A percentile compares a stretch with the other conserved stretches of the same genome.
These are phyloP conservation scores for Gomphus bonarii DNA, from an alignment of 1,284 basidiomycete genomes.

Conservation along the genomic window DNA sequence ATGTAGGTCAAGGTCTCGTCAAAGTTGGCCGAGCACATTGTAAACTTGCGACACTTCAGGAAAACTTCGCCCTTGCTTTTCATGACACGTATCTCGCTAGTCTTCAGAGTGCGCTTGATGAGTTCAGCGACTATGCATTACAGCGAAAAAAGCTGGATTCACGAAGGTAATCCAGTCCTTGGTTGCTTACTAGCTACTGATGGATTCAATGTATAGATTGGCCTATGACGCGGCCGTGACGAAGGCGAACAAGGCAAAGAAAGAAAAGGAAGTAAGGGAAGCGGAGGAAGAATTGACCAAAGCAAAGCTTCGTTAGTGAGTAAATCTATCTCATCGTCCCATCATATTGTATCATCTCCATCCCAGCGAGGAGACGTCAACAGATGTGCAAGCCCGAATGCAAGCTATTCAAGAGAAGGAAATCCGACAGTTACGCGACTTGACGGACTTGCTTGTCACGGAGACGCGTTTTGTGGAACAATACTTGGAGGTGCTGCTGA, in stretches of 20 bases:
- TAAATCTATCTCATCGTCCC: constrained; percentile 12
- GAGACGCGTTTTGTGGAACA: constrained; percentile 67
- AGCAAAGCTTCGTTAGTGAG: constrained; percentile 66
- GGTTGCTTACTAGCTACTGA: background rate
- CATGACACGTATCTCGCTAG: constrained; percentile 62
- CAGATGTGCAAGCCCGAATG: constrained; percentile 70
- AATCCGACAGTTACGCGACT: constrained; percentile 52
- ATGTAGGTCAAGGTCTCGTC: constrained; percentile 54
- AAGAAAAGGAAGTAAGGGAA: constrained; percentile 64
- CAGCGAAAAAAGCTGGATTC: constrained; percentile 75
- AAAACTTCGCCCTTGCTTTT: constrained; percentile 62
- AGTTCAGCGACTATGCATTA: constrained; percentile 62
- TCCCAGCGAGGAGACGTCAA: constrained; percentile 67
- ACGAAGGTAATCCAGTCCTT: constrained; percentile 39
- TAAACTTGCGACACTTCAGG: constrained; percentile 71
- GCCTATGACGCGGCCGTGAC: constrained; percentile 66
- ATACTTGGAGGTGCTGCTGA: constrained; percentile 59
- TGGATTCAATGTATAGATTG: constrained; percentile 32
- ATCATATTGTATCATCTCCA: background rate
- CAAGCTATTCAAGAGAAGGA: constrained; percentile 70
- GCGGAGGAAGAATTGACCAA: constrained; percentile 69
- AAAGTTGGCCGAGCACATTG: constrained; percentile 73
- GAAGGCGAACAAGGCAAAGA: constrained; percentile 56
- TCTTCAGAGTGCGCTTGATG: constrained; percentile 48
- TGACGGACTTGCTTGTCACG: constrained; percentile 58